A percentile compares a stretch with the other conserved stretches of the same genome.
phyloP scores from a whole-genome alignment of 805 yeast species.

The Candida railenensis region DNA sequence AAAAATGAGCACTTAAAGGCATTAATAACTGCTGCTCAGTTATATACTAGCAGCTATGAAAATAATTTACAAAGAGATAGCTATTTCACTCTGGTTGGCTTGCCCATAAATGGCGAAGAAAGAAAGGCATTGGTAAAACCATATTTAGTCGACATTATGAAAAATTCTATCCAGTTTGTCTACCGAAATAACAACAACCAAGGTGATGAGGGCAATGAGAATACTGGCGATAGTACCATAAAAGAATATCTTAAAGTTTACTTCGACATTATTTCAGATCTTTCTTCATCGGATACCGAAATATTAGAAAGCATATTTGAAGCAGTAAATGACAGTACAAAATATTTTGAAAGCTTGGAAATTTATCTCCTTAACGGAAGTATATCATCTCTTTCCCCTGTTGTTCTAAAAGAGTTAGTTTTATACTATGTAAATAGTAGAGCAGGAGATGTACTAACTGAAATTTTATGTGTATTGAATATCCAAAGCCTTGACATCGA shows the following conservation, averaged over 20 bases:
- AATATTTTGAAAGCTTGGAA: slow-evolving; percentile 55
- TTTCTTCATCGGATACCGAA: slow-evolving; percentile 8
- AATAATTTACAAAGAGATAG: slow-evolving; percentile 28
- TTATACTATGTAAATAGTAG: slow-evolving; percentile 36
- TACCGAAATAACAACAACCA: background rate
- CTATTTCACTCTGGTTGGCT: slow-evolving; percentile 51
- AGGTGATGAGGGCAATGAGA: background rate
- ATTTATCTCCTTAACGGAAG: slow-evolving; percentile 47
- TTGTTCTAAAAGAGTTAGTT: slow-evolving; percentile 61
- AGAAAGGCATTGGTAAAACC: slow-evolving; percentile 52
- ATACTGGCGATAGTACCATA: slow-evolving; percentile 3
- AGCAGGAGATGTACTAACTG: slow-evolving; percentile 53
- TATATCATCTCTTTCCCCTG: slow-evolving; percentile 57
- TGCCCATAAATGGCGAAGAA: slow-evolving; percentile 46
- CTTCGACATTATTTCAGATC: slow-evolving; percentile 12
- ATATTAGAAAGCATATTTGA: slow-evolving; percentile 25
- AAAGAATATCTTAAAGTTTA: slow-evolving; percentile 15
- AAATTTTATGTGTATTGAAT: slow-evolving; percentile 68
- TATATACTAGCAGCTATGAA: slow-evolving; percentile 29
- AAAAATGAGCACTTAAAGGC: slow-evolving; percentile 54
- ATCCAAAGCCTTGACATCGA: slow-evolving; percentile 73
- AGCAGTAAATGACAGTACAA: slow-evolving; percentile 21
- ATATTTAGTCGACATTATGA: slow-evolving; percentile 56
- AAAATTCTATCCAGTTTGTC: slow-evolving; percentile 11
- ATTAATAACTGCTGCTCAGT: slow-evolving; percentile 51